A percentile compares a stretch with the other conserved stretches of the same genome.
Conservation (phyloP, 2,329 filamentous ascomycete genomes). For the Colletotrichum godetiae region DNA sequence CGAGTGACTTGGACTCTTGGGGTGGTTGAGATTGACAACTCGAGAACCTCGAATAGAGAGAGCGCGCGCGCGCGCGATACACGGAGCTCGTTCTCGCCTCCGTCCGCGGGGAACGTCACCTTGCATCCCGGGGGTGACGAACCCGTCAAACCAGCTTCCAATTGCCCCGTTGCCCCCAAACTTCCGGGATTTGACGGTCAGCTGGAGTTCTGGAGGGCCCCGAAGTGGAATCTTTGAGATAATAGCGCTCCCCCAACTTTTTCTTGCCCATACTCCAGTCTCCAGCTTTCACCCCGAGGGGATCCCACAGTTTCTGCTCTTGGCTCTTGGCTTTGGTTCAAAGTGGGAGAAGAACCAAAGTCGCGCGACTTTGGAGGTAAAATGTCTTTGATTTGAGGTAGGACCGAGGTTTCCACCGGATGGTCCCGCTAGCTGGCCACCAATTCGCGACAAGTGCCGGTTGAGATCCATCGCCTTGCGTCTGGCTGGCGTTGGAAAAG, state of each 20-base stretch:
- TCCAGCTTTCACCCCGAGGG: slow-evolving; percentile 26
- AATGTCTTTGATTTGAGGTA: slow-evolving; percentile 1
- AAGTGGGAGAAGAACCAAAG: not conserved
- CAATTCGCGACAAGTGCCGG: slow-evolving; percentile 21
- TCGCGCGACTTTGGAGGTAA: slow-evolving; percentile 15
- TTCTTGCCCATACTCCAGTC: not conserved
- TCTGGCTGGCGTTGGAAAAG: not conserved
- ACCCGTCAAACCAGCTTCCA: not conserved
- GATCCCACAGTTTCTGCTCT: slow-evolving; percentile 20
- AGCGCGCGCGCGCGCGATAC: not conserved
- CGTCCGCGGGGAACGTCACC: slow-evolving; percentile 31
- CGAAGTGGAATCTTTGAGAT: slow-evolving; percentile 5
- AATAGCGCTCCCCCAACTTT: not conserved
- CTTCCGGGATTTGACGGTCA: slow-evolving; percentile 3
- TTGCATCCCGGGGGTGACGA: slow-evolving; percentile 14
- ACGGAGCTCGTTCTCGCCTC: slow-evolving; percentile 2
- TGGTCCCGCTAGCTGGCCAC: slow-evolving; percentile 3
- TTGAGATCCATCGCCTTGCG: slow-evolving; percentile 5
- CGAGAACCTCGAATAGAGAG: not conserved
- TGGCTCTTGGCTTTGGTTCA: not conserved
- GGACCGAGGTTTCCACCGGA: slow-evolving; percentile 14
- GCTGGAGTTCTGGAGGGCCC: slow-evolving; percentile 11
- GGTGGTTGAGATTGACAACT: not conserved
- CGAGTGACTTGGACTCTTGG: not conserved
- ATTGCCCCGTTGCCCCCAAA: slow-evolving; percentile 10